Conservation (phyloP, 2,329 filamentous ascomycete species). For the Monosporascus sp. region DNA sequence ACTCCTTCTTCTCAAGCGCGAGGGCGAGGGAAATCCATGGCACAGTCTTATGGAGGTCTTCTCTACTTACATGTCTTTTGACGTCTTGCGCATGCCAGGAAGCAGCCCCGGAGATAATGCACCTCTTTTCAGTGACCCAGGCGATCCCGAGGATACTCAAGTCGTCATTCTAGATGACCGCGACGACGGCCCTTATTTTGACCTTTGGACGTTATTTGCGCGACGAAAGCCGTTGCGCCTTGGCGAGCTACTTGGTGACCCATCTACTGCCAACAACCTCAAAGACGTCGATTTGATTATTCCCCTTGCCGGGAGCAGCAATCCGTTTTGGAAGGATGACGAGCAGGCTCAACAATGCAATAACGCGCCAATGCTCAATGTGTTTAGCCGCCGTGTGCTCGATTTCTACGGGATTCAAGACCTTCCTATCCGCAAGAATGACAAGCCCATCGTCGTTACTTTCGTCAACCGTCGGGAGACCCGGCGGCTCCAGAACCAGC, state of each 20-base stretch:
- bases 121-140: constrained; percentile 14
- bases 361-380: constrained; percentile 24
- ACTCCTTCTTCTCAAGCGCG: constrained; percentile 29
- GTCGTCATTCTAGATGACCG: constrained; percentile 31
- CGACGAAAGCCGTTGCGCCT: constrained; percentile 24
- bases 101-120: constrained; percentile 5
- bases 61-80: constrained; percentile 26
- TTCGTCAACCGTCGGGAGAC: constrained; percentile 29
- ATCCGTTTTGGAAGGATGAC: constrained; percentile 38
- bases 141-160: constrained; percentile 21
- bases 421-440: neutral
- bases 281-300: constrained; percentile 29
- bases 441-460: constrained; percentile 24
- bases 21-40: constrained; percentile 29
- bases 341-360: constrained; percentile 28
- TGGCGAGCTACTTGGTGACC: constrained; percentile 13
- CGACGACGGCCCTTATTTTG: constrained; percentile 29
- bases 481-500: constrained; percentile 26
- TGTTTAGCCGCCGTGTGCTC: constrained; percentile 29
- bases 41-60: constrained; percentile 31
- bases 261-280: constrained; percentile 4
- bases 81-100: constrained; percentile 25
- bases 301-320: constrained; percentile 34
- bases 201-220: constrained; percentile 33
- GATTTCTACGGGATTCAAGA: constrained; percentile 20